Percentiles rank a stretch among this genome's conserved stretches.
phyloP scores from a whole-genome alignment of 2,329 filamentous ascomycete species.

The Trichoderma cornu-damae region DNA sequence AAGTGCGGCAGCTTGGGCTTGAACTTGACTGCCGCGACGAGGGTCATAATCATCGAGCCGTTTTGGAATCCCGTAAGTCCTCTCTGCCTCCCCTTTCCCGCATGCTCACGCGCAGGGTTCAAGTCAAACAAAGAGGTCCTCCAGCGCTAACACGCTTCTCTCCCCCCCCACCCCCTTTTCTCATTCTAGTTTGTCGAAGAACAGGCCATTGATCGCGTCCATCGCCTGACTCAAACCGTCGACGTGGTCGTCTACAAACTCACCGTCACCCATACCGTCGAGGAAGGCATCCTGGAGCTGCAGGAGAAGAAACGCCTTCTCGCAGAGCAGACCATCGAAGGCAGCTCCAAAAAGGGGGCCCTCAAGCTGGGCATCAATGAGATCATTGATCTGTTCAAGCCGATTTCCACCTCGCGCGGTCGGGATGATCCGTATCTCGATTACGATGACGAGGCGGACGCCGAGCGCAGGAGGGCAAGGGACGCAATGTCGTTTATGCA shows the following conservation, averaged over 20 bases:
- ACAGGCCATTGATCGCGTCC: slow-evolving; percentile 96
- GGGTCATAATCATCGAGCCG: slow-evolving; percentile 91
- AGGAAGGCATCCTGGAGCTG: slow-evolving; percentile 89
- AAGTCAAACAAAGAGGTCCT: neutral
- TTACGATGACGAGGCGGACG: slow-evolving; percentile 7
- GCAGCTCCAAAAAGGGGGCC: slow-evolving; percentile 63
- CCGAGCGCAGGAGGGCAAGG: slow-evolving; percentile 20
- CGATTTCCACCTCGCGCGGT: slow-evolving; percentile 39
- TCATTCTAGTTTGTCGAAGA: slow-evolving; percentile 81
- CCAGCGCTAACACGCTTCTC: neutral
- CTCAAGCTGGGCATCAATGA: slow-evolving; percentile 89
- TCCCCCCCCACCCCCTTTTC: neutral
- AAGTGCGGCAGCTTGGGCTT: slow-evolving; percentile 90
- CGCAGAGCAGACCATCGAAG: slow-evolving; percentile 87
- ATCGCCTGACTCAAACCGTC: slow-evolving; percentile 93
- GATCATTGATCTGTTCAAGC: slow-evolving; percentile 83
- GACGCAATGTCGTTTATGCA: slow-evolving; percentile 26
- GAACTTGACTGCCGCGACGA: slow-evolving; percentile 87
- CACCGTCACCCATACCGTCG: slow-evolving; percentile 79
- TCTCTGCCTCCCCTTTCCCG: neutral
- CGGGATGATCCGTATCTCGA: slow-evolving; percentile 3
- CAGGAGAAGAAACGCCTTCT: slow-evolving; percentile 91
- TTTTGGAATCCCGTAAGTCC: slow-evolving; percentile 88
- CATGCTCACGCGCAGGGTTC: neutral
- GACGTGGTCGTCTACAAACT: slow-evolving; percentile 95